Evolutionary conservation across 2,329 filamentous ascomycete genomes (phyloP).

Genomic region (Colletotrichum ledebouriae): DNA sequence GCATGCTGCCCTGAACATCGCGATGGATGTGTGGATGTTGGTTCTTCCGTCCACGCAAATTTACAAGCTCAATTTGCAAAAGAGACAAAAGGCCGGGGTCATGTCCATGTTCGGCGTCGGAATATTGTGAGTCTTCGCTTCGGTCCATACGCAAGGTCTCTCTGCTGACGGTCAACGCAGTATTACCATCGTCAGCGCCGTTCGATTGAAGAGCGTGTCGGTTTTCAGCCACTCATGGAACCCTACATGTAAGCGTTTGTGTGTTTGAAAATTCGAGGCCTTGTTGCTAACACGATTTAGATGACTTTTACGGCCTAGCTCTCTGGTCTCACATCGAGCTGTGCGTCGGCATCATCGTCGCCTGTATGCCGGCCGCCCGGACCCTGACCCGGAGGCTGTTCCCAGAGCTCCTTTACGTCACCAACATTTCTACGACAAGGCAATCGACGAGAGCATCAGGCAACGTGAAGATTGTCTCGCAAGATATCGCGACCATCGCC

Average conservation of each 20-base stretch:
- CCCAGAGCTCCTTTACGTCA: conserved; percentile 28
- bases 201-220: conserved; percentile 19
- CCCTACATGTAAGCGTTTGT: conserved; percentile 28
- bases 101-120: conserved; percentile 40
- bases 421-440: conserved; percentile 12
- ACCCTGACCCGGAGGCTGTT: conserved; percentile 25
- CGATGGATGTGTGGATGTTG: conserved; percentile 34
- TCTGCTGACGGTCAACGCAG: not conserved
- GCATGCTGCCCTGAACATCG: conserved; percentile 29
- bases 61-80: conserved; percentile 35
- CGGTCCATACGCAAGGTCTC: accelerated
- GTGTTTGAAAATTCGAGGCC: too few relatives aligned
- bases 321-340: conserved; percentile 45
- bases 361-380: conserved; percentile 38
- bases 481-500: conserved; percentile 21
- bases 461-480: conserved; percentile 36
- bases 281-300: not conserved
- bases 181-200: conserved; percentile 30
- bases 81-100: conserved; percentile 34
- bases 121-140: conserved; percentile 13
- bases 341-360: conserved; percentile 26
- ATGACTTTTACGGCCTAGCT: conserved; percentile 49
- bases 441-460: conserved; percentile 29
- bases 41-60: conserved; percentile 30
- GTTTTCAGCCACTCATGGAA: conserved; percentile 36